A percentile compares a stretch with the other conserved stretches of the same genome.
These are phyloP conservation scores for Ophiostoma sp. DNA, from an alignment of 2,329 filamentous ascomycete genomes.

Conservation along the genomic window DNA sequence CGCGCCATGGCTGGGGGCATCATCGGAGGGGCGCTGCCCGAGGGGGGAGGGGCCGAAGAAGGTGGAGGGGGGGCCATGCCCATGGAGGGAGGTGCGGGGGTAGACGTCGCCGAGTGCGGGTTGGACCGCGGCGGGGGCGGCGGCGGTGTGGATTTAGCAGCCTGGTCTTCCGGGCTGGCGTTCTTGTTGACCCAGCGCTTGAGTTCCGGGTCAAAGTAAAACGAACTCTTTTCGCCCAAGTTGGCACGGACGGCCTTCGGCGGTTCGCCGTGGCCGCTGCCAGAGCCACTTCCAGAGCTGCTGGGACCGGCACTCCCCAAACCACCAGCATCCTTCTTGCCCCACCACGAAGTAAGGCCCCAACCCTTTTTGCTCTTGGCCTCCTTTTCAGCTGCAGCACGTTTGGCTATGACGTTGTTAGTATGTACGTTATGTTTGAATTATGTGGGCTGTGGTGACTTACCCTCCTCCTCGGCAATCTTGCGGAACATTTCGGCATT, in stretches of 20 bases:
- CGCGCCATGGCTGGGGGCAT: conserved; percentile 37
- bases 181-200: conserved; percentile 99
- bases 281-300: conserved; percentile 22
- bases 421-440: neutral
- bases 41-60: conserved; percentile 36
- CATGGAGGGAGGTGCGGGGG: conserved; percentile 46
- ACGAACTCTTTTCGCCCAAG: conserved; percentile 87
- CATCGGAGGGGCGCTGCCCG: conserved; percentile 34
- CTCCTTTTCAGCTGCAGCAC: conserved; percentile 53
- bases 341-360: conserved; percentile 82
- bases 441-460: conserved; percentile 34
- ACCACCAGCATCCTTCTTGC: conserved; percentile 62
- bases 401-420: conserved; percentile 54
- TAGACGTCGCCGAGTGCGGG: conserved; percentile 52
- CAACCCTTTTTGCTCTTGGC: conserved; percentile 66
- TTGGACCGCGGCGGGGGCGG: conserved; percentile 75
- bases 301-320: conserved; percentile 33
- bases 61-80: conserved; percentile 35
- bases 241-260: conserved; percentile 84
- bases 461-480: conserved; percentile 74
- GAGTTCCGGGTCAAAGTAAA: conserved; percentile 92
- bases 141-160: conserved; percentile 72
- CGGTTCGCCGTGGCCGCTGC: conserved; percentile 42
- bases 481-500: conserved; percentile 84
- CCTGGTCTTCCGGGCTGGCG: conserved; percentile 63